Base-by-base conservation (phyloP, 176 grass and related monocot genomes). In the Bothriochloa decipiens region DNA sequence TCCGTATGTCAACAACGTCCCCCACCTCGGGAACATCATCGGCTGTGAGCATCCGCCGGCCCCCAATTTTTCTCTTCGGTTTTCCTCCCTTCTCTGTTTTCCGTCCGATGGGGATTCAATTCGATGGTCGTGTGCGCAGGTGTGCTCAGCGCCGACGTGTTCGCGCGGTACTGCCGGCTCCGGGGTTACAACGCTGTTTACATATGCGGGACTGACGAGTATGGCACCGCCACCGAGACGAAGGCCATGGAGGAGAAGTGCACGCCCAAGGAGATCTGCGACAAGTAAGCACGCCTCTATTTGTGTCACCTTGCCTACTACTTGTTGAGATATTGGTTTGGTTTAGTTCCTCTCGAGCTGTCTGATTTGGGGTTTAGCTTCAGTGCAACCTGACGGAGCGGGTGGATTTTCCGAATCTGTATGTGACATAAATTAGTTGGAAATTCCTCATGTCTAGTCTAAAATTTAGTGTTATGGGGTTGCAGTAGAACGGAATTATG, bases 161-260 rank as follows among this genome's bases (percentile, higher is more conserved):
- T 99, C 84, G 96, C 96, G 47, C 88, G 93, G 12, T 99, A 96
- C 88, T 96, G 96, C 81, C 83, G 93, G 27, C 88, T 99, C 7
- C 81, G 93, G n/a, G 89, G 86, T 8, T 99, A 99, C 84, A 99
- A 99, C 84, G 81, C 82, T 7, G 92, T 96, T 64, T 99, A 99
- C 70, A 96, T 99, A 41, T 99, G 96, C 49, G 96, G 96, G 57
- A 99, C 96, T 4, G 96, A 99, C 68, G 93, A 99, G 76, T 99
- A 99, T 58, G 96, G 96, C 32, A 99, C 96, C 7, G 96, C 96
- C 68, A 99, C 96, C 18, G 96, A 99, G 81, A 96, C 93, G 15
- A 99, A 99, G 84, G 96, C 96, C 70, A 62, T 96, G 89, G 93
- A 99, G 90, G 96, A 99, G 91, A 99, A 99, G 22, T 99, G 91